Evolutionary conservation across 2,329 filamentous ascomycete species (phyloP).

Genomic region (Camillea tinctor): DNA sequence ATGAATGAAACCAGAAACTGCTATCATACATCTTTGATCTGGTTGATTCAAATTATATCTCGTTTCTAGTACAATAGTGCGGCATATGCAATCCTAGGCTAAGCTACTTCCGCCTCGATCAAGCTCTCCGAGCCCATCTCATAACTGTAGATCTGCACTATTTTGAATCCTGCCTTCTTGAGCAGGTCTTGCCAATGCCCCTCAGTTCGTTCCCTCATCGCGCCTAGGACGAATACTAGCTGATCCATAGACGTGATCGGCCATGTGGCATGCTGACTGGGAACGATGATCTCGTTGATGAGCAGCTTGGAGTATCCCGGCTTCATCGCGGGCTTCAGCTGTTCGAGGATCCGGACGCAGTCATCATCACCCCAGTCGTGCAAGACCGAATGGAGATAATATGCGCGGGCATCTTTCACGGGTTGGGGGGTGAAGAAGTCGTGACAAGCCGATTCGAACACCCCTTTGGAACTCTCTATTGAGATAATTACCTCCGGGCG

Average conservation of each 20-base stretch:
- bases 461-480: background rate
- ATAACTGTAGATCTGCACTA: constrained; percentile 20
- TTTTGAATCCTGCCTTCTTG: constrained; percentile 18
- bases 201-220: constrained; percentile 24
- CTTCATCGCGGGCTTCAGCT: constrained; percentile 30
- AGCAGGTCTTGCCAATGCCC: constrained; percentile 17
- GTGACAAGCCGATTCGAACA: constrained; percentile 18
- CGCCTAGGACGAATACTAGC: constrained; percentile 23
- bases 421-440: constrained; percentile 34
- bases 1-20: no score
- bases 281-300: constrained; percentile 42
- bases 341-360: constrained; percentile 31
- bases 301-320: constrained; percentile 38
- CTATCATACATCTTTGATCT: no score
- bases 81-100: background rate
- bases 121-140: constrained; percentile 25
- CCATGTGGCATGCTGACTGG: constrained; percentile 22
- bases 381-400: constrained; percentile 32
- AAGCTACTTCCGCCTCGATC: constrained; percentile 25
- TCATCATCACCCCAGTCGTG: constrained; percentile 39
- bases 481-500: constrained; percentile 24
- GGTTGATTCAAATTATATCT: no score
- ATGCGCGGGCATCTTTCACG: constrained; percentile 27
- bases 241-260: constrained; percentile 28
- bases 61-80: no score